Conservation (phyloP, 2,329 filamentous ascomycete species). For the Acephala macrosclerotiorum region DNA sequence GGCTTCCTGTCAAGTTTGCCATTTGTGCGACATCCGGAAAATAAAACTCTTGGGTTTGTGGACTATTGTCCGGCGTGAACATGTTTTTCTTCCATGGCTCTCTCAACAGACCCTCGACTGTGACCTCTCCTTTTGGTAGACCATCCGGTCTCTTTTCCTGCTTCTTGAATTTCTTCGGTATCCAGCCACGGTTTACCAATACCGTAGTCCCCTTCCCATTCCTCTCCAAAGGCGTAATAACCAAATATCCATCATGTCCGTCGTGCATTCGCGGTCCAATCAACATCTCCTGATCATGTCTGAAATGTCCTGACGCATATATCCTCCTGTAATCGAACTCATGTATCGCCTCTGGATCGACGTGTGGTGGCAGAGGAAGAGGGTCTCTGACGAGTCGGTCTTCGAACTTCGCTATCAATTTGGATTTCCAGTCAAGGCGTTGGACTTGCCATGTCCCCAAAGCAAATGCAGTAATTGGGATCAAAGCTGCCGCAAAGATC, state of each 20-base stretch:
- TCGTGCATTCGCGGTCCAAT: constrained; percentile 90
- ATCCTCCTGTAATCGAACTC: constrained; percentile 95
- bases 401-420: constrained; percentile 89
- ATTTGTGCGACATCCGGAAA: constrained; percentile 95
- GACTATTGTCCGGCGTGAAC: constrained; percentile 92
- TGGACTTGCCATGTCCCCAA: constrained; percentile 97
- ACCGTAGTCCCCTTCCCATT: constrained; percentile 71
- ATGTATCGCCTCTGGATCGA: constrained; percentile 81
- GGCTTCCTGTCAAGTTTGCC: constrained; percentile 81
- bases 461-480: constrained; percentile 88
- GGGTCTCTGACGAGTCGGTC: constrained; percentile 88
- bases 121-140: constrained; percentile 74
- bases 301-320: constrained; percentile 73
- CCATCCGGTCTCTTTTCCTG: constrained; percentile 69
- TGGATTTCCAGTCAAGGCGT: constrained; percentile 91
- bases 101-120: constrained; percentile 82
- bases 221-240: constrained; percentile 89
- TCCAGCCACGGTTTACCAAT: constrained; percentile 91
- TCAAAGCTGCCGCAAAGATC: constrained; percentile 55
- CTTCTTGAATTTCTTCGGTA: constrained; percentile 74
- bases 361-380: constrained; percentile 80
- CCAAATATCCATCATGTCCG: constrained; percentile 88
- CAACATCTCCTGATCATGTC: constrained; percentile 96
- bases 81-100: constrained; percentile 97
- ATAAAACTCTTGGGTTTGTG: constrained; percentile 86